Conservation (phyloP, 1,284 basidiomycete genomes). For the Boletellus sp. region DNA sequence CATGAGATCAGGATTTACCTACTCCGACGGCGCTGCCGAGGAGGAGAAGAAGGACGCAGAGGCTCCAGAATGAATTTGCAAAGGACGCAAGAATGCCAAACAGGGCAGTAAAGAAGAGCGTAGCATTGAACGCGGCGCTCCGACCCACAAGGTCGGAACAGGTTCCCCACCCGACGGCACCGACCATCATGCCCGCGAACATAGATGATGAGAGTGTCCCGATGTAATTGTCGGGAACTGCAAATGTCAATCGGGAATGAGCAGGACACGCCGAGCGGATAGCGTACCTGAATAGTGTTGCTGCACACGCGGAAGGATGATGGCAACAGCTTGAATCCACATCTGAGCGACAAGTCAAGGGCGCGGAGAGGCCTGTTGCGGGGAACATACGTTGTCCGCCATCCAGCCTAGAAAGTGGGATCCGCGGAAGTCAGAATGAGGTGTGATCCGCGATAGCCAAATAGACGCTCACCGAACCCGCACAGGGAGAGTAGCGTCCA, state of each 20-base stretch:
- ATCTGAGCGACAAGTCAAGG: constrained; percentile 54
- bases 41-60: constrained; percentile 82
- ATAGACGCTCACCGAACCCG: constrained; percentile 69
- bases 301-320: constrained; percentile 90
- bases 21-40: constrained; percentile 91
- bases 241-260: constrained; percentile 16
- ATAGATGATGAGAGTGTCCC: constrained; percentile 76
- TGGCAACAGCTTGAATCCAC: constrained; percentile 87
- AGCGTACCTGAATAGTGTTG: constrained; percentile 72
- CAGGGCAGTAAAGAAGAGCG: constrained; percentile 83
- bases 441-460: not conserved
- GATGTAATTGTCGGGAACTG: constrained; percentile 73
- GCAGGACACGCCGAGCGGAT: constrained; percentile 5
- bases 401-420: constrained; percentile 59
- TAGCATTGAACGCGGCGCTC: constrained; percentile 87
- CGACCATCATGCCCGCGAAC: constrained; percentile 96
- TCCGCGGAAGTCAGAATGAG: not conserved
- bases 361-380: constrained; percentile 9
- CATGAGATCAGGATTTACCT: constrained; percentile 6
- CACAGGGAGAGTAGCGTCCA: constrained; percentile 80
- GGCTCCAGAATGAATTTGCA: constrained; percentile 63
- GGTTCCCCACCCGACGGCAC: constrained; percentile 89
- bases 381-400: constrained; percentile 72
- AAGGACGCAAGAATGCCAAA: constrained; percentile 86
- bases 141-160: constrained; percentile 84